Base-by-base conservation (phyloP, 805 yeast species). In the Candida maltosa region DNA sequence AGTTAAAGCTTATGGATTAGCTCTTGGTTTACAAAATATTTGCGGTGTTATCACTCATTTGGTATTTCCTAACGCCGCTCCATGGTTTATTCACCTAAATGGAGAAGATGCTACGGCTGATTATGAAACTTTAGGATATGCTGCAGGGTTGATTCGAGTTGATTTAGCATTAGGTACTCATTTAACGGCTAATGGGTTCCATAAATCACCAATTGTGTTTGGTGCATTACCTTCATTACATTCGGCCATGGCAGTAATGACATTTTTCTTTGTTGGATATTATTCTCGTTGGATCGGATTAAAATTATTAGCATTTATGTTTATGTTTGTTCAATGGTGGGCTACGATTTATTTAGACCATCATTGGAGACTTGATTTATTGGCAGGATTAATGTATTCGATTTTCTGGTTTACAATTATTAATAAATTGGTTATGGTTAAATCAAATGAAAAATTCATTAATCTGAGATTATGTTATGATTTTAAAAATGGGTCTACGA, bases 311-410 rank as follows among this genome's bases (percentile, higher is more conserved):
- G 70, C 69, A 16, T 49, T 70, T 4, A 25, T 39, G 0, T 81
- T 73, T 54, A 74, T 80, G 6, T 37, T 64, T 3, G 48, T 76
- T 25, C 87, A 81, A 51, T 79, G 87, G 83, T 82, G 87, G 86
- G 78, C 85, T 16, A 78, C 87, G 2, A 78, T 81, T 58, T 82
- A 82, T 48, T 55, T 82, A 39, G 87, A 80, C 51, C 87, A 81
- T 55, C 89, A 81, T 55, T 82, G 81, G 72, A 64, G 85, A 40
- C 54, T 80, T 23, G 87, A 82, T 50, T 58, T 82, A 34, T 54
- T 79, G 21, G 62, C 65, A 15, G 87, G 87, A 7, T 53, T 75
- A 51, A 19, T 61, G 2, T 82, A 82, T 57, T 40, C 46, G 4
- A 35, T 34, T 3, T 4, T 41, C 6, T 40, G 42, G 33, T 48